Conservation (phyloP, 306 rosid genomes). For the Crotalaria pallida region DNA sequence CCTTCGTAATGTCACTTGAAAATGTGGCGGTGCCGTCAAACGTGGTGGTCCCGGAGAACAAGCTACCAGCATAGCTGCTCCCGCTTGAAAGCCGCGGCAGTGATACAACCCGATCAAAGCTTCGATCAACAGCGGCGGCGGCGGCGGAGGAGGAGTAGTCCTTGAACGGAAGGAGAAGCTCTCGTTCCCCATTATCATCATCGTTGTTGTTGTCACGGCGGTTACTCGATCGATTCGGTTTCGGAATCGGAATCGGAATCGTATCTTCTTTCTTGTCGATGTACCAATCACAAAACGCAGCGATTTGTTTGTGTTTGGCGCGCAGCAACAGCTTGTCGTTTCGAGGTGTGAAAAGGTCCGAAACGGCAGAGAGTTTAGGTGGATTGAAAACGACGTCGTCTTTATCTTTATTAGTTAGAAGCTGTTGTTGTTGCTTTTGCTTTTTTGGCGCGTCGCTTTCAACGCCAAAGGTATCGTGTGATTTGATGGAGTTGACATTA, state of each 20-base stretch:
- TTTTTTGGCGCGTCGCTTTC: constrained; percentile 44
- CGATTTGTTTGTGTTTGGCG: constrained; percentile 37
- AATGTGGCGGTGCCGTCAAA: constrained; percentile 62
- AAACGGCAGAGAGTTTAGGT: constrained; percentile 37
- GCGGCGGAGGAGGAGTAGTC: too few relatives aligned
- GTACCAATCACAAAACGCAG: constrained; percentile 61
- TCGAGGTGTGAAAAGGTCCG: constrained; percentile 49
- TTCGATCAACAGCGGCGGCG: constrained; percentile 43
- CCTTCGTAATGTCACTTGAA: constrained; percentile 50
- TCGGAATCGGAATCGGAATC: not conserved
- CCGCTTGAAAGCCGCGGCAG: constrained; percentile 69
- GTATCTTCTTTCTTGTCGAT: constrained; percentile 43
- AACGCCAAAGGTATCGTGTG: constrained; percentile 16
- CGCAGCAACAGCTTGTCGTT: constrained; percentile 25
- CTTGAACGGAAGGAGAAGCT: constrained; percentile 25
- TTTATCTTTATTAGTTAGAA: not conserved
- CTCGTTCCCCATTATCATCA: constrained; percentile 30
- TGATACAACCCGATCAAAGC: constrained; percentile 68
- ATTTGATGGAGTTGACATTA: constrained; percentile 27
- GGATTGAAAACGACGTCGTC: constrained; percentile 32
- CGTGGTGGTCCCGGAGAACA: constrained; percentile 76
- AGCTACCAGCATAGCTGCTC: constrained; percentile 81
- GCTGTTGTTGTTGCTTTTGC: constrained; percentile 5
- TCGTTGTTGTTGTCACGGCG: not conserved
- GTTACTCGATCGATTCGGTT: constrained; percentile 15